Conservation (phyloP, 805 yeast genomes). For the Saccharomycopsis sp. region DNA sequence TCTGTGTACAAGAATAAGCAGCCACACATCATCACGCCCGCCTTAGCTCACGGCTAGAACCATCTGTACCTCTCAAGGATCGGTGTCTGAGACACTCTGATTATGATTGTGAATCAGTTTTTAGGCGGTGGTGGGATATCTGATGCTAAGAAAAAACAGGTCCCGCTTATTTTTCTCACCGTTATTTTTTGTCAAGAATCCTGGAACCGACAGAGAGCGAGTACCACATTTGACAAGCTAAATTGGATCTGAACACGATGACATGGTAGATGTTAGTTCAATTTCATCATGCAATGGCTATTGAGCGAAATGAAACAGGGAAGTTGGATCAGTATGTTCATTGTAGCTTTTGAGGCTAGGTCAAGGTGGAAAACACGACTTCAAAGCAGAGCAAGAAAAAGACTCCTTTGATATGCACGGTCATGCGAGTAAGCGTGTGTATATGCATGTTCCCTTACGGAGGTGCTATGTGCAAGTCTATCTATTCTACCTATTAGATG, state of each 20-base stretch:
- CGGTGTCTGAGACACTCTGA: not conserved
- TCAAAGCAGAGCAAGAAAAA: no score
- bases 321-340: not conserved
- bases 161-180: not conserved
- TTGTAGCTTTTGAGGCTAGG: not conserved
- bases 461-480: not conserved
- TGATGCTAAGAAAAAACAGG: not conserved
- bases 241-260: not conserved
- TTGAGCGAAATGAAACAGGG: not conserved
- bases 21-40: not conserved
- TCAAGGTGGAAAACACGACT: not conserved
- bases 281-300: not conserved
- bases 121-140: not conserved
- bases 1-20: not conserved
- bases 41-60: not conserved
- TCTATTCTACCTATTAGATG: no score
- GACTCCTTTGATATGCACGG: not conserved
- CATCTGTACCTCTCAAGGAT: not conserved
- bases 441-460: not conserved
- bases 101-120: not conserved
- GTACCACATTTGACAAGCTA: not conserved
- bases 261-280: not conserved
- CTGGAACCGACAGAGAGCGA: not conserved
- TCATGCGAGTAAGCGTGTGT: not conserved
- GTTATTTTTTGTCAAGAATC: not conserved